Base-by-base conservation (phyloP, 2,329 filamentous ascomycete species). In the Curvularia spicifera region DNA sequence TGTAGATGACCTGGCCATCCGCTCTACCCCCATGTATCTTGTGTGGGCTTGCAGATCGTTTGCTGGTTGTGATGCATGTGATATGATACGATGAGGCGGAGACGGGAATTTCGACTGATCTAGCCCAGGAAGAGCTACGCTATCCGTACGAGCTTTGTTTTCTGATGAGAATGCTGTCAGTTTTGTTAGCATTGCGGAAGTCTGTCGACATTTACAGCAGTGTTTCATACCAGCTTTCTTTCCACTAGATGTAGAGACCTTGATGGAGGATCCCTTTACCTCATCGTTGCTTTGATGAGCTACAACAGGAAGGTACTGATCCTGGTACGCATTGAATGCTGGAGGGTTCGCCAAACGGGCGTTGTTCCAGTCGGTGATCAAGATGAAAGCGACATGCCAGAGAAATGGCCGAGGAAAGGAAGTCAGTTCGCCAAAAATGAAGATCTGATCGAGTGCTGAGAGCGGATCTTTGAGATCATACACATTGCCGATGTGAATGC, bases 361-460 rank as follows among this genome's bases (percentile, higher is more conserved):
- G n/a, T 53, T 52, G 15, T 53, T 42, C 61, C 71, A 67, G 20
- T 51, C 40, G 12, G 40, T 50, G n/a, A 70, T 65, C 60, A 76
- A 65, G 20, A 68, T 57, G 37, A 70, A 59, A 37, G 61, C 50
- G 22, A 65, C 67, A 26, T 75, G 69, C 64, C 68, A 76, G 8
- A 77, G 65, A 33, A 76, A 76, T 1, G 53, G 39, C 1, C 62
- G 68, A 33, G 73, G 73, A 44, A 54, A 71, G 1, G 44, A n/a
- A 0, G 54, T 47, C 5, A 43, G 60, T 57, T 76, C 72, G 10
- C 66, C 65, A 9, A 69, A 48, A 35, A 61, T 53, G 44, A 76
- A 77, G 22, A 76, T 59, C 51, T 70, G 64, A 46, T 74, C 63
- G 48, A 76, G 66, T 20, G 73, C 57, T 6, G 55, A 61, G 6